Evolutionary conservation across 1,284 basidiomycete species (phyloP).

Genomic region (Naganishia liquefaciens): DNA sequence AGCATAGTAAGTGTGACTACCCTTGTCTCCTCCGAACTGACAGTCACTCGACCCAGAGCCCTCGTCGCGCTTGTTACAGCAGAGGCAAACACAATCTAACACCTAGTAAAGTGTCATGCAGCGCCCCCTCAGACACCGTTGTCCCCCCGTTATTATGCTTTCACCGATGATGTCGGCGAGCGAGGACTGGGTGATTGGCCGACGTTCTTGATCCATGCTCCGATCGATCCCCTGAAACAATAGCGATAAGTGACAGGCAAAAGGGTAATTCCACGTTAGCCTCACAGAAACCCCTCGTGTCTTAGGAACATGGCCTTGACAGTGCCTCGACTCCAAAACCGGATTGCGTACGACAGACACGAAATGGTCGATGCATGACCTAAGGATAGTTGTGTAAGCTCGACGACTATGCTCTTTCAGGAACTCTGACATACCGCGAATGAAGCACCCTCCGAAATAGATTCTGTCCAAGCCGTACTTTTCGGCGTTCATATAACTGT

Average conservation of each 20-base stretch:
- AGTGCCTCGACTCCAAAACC: constrained; percentile 98
- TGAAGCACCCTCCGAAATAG: constrained; percentile 99
- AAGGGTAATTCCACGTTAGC: too few relatives aligned
- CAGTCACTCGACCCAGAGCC: too few relatives aligned
- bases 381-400: constrained; percentile 47
- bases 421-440: constrained; percentile 69
- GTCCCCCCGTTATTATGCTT: too few relatives aligned
- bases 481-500: constrained; percentile 98
- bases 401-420: constrained; percentile 2
- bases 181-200: not conserved
- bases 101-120: too few relatives aligned
- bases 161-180: too few relatives aligned
- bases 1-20: too few relatives aligned
- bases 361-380: constrained; percentile 96
- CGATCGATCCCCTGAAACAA: constrained; percentile 75
- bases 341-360: constrained; percentile 96
- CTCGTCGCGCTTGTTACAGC: too few relatives aligned
- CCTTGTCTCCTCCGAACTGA: too few relatives aligned
- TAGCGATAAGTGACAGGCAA: constrained; percentile 30
- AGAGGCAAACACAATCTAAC: too few relatives aligned
- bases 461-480: constrained; percentile 96
- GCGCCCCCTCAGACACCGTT: too few relatives aligned
- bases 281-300: constrained; percentile 94
- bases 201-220: constrained; percentile 96
- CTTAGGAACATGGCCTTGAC: constrained; percentile 95